Evolutionary conservation across 1,139 yeast species (phyloP).

Genomic region (Candida glucosophila): DNA sequence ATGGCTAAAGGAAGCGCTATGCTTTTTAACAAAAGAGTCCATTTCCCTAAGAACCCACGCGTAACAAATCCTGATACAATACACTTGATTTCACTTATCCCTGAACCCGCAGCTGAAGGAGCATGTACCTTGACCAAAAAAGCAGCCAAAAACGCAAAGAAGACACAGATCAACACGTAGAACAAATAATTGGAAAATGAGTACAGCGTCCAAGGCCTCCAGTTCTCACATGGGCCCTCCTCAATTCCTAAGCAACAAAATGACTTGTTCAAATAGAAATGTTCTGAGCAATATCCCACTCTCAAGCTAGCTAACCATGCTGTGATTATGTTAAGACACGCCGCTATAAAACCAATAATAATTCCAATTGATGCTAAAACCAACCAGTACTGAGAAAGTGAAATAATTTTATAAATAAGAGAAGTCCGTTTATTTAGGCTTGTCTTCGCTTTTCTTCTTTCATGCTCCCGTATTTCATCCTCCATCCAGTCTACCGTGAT

Average conservation of each 20-base stretch:
- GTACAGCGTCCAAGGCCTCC: conserved; percentile 49
- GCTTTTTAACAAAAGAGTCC: conserved; percentile 68
- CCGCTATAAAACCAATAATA: conserved; percentile 75
- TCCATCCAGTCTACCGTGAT: conserved; percentile 79
- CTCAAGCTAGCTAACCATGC: conserved; percentile 79
- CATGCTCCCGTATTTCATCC: conserved; percentile 58
- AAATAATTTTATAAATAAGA: conserved; percentile 20
- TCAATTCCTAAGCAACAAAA: conserved; percentile 77
- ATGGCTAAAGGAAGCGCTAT: conserved; percentile 81
- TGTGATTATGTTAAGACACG: conserved; percentile 68
- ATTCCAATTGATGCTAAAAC: conserved; percentile 70
- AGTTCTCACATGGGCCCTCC: conserved; percentile 38
- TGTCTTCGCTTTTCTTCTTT: conserved; percentile 17
- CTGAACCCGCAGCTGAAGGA: conserved; percentile 94
- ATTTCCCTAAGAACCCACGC: conserved; percentile 67
- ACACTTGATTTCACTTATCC: conserved; percentile 93
- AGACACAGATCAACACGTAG: conserved; percentile 51
- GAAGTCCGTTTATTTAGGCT: conserved; percentile 11
- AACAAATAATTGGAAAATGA: conserved; percentile 43
- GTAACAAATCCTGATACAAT: conserved; percentile 86
- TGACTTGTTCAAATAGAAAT: conserved; percentile 61
- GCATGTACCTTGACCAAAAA: conserved; percentile 62
- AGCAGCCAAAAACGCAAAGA: conserved; percentile 61
- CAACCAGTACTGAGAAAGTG: conserved; percentile 64
- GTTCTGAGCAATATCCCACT: conserved; percentile 65